phyloP scores from a whole-genome alignment of 2,329 filamentous ascomycete genomes.

The Pseudogymnoascus sp. region DNA sequence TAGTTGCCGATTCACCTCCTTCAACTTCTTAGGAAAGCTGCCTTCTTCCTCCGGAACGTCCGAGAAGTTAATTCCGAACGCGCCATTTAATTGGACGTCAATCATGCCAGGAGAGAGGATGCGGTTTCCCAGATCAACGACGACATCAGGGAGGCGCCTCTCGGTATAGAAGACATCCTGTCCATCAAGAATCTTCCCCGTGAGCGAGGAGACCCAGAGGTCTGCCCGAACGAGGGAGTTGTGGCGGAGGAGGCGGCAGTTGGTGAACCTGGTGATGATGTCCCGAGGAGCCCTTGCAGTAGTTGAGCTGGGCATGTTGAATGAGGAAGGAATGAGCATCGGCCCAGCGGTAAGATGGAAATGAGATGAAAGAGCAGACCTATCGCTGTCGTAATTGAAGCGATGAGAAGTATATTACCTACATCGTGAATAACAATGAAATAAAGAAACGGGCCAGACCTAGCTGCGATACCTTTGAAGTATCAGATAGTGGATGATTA shows the following conservation, averaged over 20 bases:
- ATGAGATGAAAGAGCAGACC: not conserved
- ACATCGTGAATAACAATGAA: not conserved
- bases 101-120: slow-evolving; percentile 82
- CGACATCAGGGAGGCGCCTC: slow-evolving; percentile 59
- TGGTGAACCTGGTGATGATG: slow-evolving; percentile 78
- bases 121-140: slow-evolving; percentile 71
- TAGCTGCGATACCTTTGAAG: not conserved
- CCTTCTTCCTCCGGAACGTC: slow-evolving; percentile 58
- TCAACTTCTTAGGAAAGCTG: slow-evolving; percentile 61
- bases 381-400: slow-evolving; percentile 1
- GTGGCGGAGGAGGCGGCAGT: slow-evolving; percentile 68
- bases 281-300: slow-evolving; percentile 31
- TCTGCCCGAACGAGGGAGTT: slow-evolving; percentile 62
- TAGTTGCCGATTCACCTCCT: slow-evolving; percentile 61
- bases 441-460: not conserved
- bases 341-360: not conserved
- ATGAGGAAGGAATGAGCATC: not conserved
- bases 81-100: slow-evolving; percentile 86
- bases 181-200: slow-evolving; percentile 72
- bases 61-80: slow-evolving; percentile 89
- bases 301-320: not conserved
- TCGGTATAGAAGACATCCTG: slow-evolving; percentile 61
- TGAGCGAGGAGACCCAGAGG: slow-evolving; percentile 77
- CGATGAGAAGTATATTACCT: not conserved
- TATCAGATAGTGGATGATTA: slow-evolving; percentile 2